Evolutionary conservation across 495 filamentous ascomycete species (phyloP).

Genomic region (Talaromyces nanjingensis): DNA sequence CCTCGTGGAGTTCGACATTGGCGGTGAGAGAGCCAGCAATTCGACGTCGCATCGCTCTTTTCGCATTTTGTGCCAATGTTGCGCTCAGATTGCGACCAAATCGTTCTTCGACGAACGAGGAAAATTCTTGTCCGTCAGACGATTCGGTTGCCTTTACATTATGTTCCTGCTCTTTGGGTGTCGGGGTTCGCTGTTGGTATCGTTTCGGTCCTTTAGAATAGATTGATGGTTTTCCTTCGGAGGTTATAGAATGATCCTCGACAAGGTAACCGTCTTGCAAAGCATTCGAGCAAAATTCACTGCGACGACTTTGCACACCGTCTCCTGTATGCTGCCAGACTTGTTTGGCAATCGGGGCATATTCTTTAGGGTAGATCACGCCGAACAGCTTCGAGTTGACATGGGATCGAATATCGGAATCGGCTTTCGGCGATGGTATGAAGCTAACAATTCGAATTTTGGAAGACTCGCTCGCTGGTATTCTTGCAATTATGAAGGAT

Average conservation of each 20-base stretch:
- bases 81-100: conserved; percentile 87
- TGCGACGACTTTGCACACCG: conserved; percentile 83
- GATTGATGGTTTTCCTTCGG: not conserved
- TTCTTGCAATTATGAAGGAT: conserved; percentile 59
- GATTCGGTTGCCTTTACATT: conserved; percentile 15
- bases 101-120: conserved; percentile 84
- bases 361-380: conserved; percentile 61
- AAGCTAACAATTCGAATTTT: conserved; percentile 64
- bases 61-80: conserved; percentile 70
- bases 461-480: conserved; percentile 34
- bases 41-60: conserved; percentile 73
- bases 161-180: conserved; percentile 31
- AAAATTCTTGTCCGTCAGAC: conserved; percentile 56
- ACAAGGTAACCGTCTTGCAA: conserved; percentile 66
- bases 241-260: conserved; percentile 39
- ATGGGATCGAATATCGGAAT: conserved; percentile 12
- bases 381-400: conserved; percentile 56
- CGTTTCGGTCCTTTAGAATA: conserved; percentile 59
- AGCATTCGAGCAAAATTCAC: conserved; percentile 75
- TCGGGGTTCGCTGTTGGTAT: conserved; percentile 49
- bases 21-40: conserved; percentile 82
- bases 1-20: conserved; percentile 61
- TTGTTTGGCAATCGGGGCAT: conserved; percentile 66
- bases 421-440: conserved; percentile 40
- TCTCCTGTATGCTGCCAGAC: conserved; percentile 98